Conservation (phyloP, 1,284 basidiomycete species). For the Omphalotus olearius region DNA sequence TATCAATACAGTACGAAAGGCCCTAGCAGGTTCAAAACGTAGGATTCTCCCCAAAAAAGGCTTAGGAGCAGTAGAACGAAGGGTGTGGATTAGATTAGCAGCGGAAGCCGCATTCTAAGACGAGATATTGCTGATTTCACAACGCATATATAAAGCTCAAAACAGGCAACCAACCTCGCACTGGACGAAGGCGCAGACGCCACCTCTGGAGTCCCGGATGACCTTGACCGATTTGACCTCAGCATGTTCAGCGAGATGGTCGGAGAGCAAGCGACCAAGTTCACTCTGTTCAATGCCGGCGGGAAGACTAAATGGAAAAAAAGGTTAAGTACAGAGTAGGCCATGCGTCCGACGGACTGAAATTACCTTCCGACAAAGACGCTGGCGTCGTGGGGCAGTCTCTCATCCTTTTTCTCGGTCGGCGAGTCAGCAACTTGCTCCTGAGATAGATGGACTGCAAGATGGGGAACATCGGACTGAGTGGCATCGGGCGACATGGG, state of each 20-base stretch:
- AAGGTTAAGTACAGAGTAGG: constrained; percentile 11
- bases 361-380: constrained; percentile 76
- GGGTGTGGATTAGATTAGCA: constrained; percentile 51
- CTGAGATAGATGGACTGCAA: not conserved
- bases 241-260: constrained; percentile 59
- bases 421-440: constrained; percentile 19
- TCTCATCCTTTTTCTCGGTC: constrained; percentile 35
- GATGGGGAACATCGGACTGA: constrained; percentile 17
- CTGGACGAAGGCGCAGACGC: constrained; percentile 77
- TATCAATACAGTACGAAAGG: constrained; percentile 66
- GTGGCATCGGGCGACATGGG: constrained; percentile 22
- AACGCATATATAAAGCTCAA: constrained; percentile 6
- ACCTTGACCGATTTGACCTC: constrained; percentile 69
- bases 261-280: constrained; percentile 50
- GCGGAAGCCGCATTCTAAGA: constrained; percentile 55
- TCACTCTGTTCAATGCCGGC: constrained; percentile 59
- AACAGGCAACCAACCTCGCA: constrained; percentile 52
- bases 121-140: constrained; percentile 8
- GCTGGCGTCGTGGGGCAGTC: constrained; percentile 66
- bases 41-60: constrained; percentile 66
- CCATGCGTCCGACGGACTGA: constrained; percentile 5
- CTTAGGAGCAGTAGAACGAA: constrained; percentile 49
- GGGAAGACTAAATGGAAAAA: constrained; percentile 51
- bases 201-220: constrained; percentile 68
- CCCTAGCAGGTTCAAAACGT: constrained; percentile 73